Base-by-base conservation (phyloP, 805 yeast genomes). In the Hanseniaspora guilliermondii region DNA sequence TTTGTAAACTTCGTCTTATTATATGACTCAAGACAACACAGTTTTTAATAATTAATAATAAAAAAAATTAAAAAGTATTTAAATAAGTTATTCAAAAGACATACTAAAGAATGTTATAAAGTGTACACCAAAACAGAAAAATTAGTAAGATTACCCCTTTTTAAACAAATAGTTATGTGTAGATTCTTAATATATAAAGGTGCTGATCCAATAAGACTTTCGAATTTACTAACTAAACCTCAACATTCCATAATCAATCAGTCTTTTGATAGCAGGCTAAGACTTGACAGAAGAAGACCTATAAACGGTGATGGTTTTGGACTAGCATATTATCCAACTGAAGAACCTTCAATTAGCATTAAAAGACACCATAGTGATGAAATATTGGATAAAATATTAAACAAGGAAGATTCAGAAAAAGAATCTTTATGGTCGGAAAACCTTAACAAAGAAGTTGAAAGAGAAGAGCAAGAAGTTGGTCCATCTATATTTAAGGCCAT, bases 241-340 rank as follows among this genome's bases (percentile, higher is more conserved):
- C 97, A 96, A 1, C 98, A 93, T 65, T 88, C 97, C 4, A 93
- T 93, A 63, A 93, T 93, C 65, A 91, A 91, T 66, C 98, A 93
- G 65, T 86, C 96, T 2, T 93, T 85, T 64, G 98, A 93, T 65
- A 82, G 93, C 40, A 70, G 98, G 48, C 73, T 93, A 39, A 74
- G 98, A 55, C 73, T 93, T 17, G 97, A 93, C 64, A 82, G 80
- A 61, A 68, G 94, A 59, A 79, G 95, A 52, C 97, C 98, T 1
- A 87, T 93, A 60, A 93, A 93, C 66, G 98, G 98, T 41, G 98
- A 93, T 68, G 98, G 98, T 0, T 93, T 93, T 67, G 98, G 98
- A 1, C 91, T 93, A 22, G 97, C 97, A 0, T 93, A 93, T 69
- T 93, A 93, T 64, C 74, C 81, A 3, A 61, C 71, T n/a, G 84